Conservation (phyloP, 2,329 filamentous ascomycete genomes). For the Colletotrichum zoysiae region DNA sequence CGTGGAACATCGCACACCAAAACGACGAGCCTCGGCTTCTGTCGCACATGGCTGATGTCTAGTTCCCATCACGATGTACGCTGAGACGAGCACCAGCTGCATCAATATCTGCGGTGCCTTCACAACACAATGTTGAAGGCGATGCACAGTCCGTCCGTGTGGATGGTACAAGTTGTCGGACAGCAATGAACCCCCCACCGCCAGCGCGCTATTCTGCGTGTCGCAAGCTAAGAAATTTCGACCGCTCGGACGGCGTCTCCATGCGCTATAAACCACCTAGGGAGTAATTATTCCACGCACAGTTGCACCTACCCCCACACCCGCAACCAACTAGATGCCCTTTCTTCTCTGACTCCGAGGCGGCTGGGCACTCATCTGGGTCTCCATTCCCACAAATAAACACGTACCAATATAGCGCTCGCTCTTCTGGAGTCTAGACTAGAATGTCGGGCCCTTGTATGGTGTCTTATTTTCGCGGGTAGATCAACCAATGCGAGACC, state of each 20-base stretch:
- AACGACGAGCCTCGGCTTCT: neutral
- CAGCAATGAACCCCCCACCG: neutral
- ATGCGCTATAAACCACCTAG: neutral
- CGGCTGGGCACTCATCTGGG: conserved; percentile 2
- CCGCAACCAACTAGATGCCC: conserved; percentile 6
- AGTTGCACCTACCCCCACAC: conserved; percentile 14
- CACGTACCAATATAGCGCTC: neutral
- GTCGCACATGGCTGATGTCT: neutral
- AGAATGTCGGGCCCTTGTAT: neutral
- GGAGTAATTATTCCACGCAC: neutral
- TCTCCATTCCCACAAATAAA: conserved; percentile 26
- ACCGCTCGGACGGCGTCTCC: conserved; percentile 7
- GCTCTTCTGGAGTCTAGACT: neutral
- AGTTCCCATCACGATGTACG: neutral
- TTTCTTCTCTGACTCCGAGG: conserved; percentile 1
- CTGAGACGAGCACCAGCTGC: neutral
- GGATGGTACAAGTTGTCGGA: neutral
- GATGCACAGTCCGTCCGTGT: neutral
- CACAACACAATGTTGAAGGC: neutral
- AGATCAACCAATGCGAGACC: neutral
- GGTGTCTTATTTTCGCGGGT: neutral
- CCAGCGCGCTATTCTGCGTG: conserved; percentile 7
- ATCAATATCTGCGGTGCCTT: neutral
- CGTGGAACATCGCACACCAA: conserved; percentile 2
- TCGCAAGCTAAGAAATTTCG: conserved; percentile 4